phyloP scores from a whole-genome alignment of 768 basidiomycete genomes.

The Exsudoporus frostii region DNA sequence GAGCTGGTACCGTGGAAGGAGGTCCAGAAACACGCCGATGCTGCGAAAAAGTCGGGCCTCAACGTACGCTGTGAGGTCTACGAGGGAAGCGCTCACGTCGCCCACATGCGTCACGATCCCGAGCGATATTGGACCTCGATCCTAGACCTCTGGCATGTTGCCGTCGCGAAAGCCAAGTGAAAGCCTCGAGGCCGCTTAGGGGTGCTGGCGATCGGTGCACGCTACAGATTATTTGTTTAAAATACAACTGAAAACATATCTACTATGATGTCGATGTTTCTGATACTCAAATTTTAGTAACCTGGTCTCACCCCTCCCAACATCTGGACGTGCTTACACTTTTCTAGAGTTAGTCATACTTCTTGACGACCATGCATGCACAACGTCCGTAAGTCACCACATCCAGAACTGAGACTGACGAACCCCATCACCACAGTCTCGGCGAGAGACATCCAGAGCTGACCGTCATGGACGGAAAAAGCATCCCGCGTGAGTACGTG shows the following conservation, averaged over 20 bases:
- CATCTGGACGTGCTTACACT: background rate
- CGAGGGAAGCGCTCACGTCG: constrained; percentile 35
- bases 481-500: background rate
- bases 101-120: constrained; percentile 30
- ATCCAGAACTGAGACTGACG: background rate
- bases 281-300: background rate
- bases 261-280: background rate
- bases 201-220: background rate
- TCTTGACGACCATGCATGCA: background rate
- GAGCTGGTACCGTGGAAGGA: constrained; percentile 27
- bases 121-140: constrained; percentile 27
- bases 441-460: constrained; percentile 1
- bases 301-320: background rate
- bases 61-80: constrained; percentile 30
- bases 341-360: background rate
- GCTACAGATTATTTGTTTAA: background rate
- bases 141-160: constrained; percentile 18
- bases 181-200: background rate
- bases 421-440: background rate
- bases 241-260: background rate
- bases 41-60: constrained; percentile 23
- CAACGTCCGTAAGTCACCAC: background rate
- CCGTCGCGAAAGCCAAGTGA: constrained; percentile 5
- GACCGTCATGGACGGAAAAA: background rate
- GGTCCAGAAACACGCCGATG: constrained; percentile 26